These are phyloP conservation scores for Pouteria glomerata DNA, from an alignment of 148 eudicot species.

Conservation along the genomic window DNA sequence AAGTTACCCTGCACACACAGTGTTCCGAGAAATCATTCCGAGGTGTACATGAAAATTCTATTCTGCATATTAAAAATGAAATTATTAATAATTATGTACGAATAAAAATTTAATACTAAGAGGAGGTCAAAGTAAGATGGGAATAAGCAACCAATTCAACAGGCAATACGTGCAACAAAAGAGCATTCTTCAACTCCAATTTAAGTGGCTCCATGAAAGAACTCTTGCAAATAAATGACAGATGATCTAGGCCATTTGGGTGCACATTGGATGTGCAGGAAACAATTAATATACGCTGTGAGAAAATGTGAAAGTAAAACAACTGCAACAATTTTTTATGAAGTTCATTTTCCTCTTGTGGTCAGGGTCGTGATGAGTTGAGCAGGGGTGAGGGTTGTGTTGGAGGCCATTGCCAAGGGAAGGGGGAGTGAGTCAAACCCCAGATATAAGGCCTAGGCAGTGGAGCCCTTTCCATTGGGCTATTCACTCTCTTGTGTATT, in stretches of 20 bases:
- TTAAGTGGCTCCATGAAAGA: not conserved
- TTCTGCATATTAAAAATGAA: too few species aligned
- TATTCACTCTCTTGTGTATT: too few species aligned
- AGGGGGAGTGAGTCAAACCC: too few species aligned
- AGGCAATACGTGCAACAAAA: too few species aligned
- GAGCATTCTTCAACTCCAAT: too few species aligned
- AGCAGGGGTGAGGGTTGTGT: too few species aligned
- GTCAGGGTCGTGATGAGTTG: too few species aligned
- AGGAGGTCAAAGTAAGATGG: not conserved
- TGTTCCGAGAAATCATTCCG: not conserved
- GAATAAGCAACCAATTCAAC: not conserved
- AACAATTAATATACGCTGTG: not conserved
- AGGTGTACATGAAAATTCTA: not conserved
- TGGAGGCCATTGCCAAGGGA: too few species aligned
- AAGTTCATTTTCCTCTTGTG: too few species aligned
- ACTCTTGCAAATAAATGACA: not conserved
- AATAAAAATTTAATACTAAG: not conserved
- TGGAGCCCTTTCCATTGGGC: too few species aligned
- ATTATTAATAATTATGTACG: too few species aligned
- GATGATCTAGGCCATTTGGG: not conserved
- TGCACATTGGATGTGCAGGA: not conserved
- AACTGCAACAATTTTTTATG: not conserved
- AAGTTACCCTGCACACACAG: constrained; percentile 8
- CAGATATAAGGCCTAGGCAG: too few species aligned
- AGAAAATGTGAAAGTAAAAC: not conserved